Base-by-base conservation (phyloP, 2,329 filamentous ascomycete genomes). In the Piedraia hortae region DNA sequence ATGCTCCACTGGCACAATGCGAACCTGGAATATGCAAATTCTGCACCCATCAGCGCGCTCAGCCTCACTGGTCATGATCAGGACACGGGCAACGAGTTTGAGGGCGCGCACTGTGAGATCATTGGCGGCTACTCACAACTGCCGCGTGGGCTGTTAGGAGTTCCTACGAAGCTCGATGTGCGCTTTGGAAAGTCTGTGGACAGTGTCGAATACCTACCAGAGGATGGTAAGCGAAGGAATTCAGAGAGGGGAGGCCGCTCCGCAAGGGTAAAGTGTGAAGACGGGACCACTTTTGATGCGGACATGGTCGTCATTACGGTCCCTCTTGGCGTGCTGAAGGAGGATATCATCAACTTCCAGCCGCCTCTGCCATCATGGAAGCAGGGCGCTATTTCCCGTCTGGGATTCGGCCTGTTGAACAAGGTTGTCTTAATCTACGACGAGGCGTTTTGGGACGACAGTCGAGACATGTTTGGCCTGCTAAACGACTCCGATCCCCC, bases 1-100 rank as follows among this genome's bases (percentile, higher is more conserved):
- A 54, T 97, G 9, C 59, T 93, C 37, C 97, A 91, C 39, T 97
- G 85, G 85, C 88, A 97, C 45, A 72, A 91, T 43, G 88, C 88
- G 31, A 97, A 97, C 39, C 57, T 97, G 8, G 85, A 97, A 45
- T 97, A 97, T 41, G 88, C 82, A 30, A 97, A 93, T 43, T 85
- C 85, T 2, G 74, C 68, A 2, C 88, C 78, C 32, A 65, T 90
- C 24, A 68, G 72, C 31, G 70, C 72, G 30, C 59, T 97, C 10
- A 93, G 82, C 43, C 60, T 97, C 8, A 65, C 69, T 5, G 69
- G 80, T 0, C 93, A 88, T 75, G 88, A 97, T 44, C 78, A 97
- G 36, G 88, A 97, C 39, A 78, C 80, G 21, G 85, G 85, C 1
- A 91, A 97, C 35, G 85, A 97, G 41, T 97, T 89, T 51, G 80